A percentile compares a stretch with the other conserved stretches of the same genome.
These are phyloP conservation scores for Terfezia claveryi DNA, from an alignment of 495 filamentous ascomycete genomes.

Conservation along the genomic window DNA sequence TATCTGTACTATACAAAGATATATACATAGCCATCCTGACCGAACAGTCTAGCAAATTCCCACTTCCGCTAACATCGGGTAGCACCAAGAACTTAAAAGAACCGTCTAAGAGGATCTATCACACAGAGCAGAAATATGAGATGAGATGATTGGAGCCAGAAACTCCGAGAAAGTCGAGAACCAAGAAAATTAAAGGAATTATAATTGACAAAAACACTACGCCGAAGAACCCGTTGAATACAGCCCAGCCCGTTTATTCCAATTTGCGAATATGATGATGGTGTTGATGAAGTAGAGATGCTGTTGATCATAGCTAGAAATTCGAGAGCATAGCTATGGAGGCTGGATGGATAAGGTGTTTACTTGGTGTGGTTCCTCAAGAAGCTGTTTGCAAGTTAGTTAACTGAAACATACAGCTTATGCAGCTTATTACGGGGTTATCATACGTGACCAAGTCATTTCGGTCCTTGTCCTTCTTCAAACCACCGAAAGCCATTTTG, in stretches of 20 bases:
- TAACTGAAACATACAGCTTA: too few relatives aligned
- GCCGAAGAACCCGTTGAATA: neutral
- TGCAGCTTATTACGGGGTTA: neutral
- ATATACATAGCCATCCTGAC: too few relatives aligned
- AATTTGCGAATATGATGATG: neutral
- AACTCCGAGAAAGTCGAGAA: neutral
- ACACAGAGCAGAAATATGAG: neutral
- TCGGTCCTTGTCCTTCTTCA: slow-evolving; percentile 99
- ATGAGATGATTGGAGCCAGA: neutral
- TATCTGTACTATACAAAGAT: too few relatives aligned
- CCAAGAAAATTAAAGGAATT: neutral
- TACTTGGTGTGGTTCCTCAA: neutral
- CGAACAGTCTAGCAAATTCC: too few relatives aligned
- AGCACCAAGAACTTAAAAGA: too few relatives aligned
- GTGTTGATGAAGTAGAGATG: neutral
- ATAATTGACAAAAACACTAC: neutral
- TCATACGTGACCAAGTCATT: slow-evolving; percentile 97
- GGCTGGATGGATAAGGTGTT: neutral
- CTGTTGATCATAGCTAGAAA: neutral
- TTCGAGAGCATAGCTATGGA: neutral
- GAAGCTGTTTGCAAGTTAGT: neutral
- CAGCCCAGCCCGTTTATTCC: neutral
- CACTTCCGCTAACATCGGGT: too few relatives aligned
- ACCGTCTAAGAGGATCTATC: too few relatives aligned
- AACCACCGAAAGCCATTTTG: slow-evolving; percentile 99